Percentiles rank a stretch among this genome's conserved stretches.
Conservation (phyloP, 2,329 filamentous ascomycete genomes). For the Furcasterigmium furcatum region DNA sequence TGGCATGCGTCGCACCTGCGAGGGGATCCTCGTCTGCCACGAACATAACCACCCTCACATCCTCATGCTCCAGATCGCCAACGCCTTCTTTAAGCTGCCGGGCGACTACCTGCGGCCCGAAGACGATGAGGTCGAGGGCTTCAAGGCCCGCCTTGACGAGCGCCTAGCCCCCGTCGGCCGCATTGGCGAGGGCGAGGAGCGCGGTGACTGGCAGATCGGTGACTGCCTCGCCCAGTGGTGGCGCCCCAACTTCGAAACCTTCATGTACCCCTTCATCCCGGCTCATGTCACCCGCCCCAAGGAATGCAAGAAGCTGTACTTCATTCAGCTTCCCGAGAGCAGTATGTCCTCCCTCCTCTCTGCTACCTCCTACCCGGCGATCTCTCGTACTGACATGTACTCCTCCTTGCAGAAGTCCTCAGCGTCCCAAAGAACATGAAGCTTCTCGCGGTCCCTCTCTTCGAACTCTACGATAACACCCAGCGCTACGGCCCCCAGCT, state of each 20-base stretch:
- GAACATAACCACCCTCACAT: conserved; percentile 99
- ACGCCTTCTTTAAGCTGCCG: conserved; percentile 98
- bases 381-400: too few relatives aligned
- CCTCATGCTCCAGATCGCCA: conserved; percentile 97
- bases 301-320: conserved; percentile 99
- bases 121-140: conserved; percentile 91
- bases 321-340: conserved; percentile 88
- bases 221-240: conserved; percentile 98
- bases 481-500: conserved; percentile 92
- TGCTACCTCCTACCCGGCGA: not conserved
- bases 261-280: conserved; percentile 98
- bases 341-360: conserved; percentile 62
- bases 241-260: conserved; percentile 98
- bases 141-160: conserved; percentile 90
- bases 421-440: conserved; percentile 99
- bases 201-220: conserved; percentile 87
- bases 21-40: conserved; percentile 95
- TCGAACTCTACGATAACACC: conserved; percentile 98
- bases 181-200: conserved; percentile 78
- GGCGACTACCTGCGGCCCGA: conserved; percentile 90
- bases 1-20: conserved; percentile 96
- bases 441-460: conserved; percentile 90
- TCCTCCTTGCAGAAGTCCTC: conserved; percentile 69
- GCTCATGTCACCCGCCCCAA: conserved; percentile 95
- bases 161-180: conserved; percentile 88